Evolutionary conservation across 768 basidiomycete genomes (phyloP).

Genomic region (Symmetrospora coprosmae): DNA sequence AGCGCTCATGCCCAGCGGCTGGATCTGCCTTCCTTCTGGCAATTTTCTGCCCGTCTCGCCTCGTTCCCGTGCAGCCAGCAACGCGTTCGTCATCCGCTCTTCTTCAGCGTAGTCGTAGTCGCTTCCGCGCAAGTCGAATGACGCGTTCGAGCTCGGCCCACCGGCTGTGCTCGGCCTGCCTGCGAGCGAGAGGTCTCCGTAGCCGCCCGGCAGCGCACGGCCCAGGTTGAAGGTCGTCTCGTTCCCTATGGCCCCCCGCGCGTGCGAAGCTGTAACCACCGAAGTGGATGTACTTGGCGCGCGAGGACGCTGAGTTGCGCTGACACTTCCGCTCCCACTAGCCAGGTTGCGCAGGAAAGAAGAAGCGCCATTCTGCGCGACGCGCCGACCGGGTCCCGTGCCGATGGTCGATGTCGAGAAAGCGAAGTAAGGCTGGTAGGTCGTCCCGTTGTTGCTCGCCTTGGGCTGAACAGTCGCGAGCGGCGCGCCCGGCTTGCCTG

Average conservation of each 20-base stretch:
- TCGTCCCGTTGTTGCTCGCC: too few relatives aligned
- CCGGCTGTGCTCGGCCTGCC: too few relatives aligned
- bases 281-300: not conserved
- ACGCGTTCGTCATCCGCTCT: conserved; percentile 1
- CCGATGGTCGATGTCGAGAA: conserved; percentile 5
- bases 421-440: conserved; percentile 16
- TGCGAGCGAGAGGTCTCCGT: conserved; percentile 9
- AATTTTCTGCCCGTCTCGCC: not conserved
- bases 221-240: too few relatives aligned
- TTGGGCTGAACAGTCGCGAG: conserved; percentile 8
- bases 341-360: too few relatives aligned
- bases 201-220: not conserved
- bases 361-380: too few relatives aligned
- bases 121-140: not conserved
- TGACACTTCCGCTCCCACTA: not conserved
- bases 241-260: too few relatives aligned
- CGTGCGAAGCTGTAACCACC: not conserved
- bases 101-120: conserved; percentile 19
- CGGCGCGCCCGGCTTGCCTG: not conserved
- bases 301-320: not conserved
- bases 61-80: not conserved
- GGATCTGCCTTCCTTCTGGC: conserved; percentile 1
- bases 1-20: too few relatives aligned
- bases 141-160: conserved; percentile 18
- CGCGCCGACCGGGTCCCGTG: too few relatives aligned